Evolutionary conservation across 805 yeast genomes (phyloP).

Genomic region (Sporopachydermia lactativora): DNA sequence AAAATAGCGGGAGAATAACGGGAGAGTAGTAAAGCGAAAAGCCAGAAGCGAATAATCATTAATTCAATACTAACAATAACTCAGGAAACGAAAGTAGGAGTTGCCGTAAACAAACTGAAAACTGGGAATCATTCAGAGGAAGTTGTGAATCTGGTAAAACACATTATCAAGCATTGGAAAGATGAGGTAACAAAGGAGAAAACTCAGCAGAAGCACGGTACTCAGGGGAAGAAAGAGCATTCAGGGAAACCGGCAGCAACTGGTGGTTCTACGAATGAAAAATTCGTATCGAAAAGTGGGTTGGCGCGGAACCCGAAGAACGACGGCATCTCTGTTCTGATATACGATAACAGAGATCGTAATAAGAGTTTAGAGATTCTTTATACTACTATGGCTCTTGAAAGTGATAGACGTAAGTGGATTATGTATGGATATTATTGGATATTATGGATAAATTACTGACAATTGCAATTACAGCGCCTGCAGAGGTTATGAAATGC

Average conservation of each 20-base stretch:
- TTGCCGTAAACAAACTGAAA: constrained; percentile 83
- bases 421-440: not conserved
- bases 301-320: constrained; percentile 61
- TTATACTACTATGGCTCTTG: constrained; percentile 82
- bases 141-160: constrained; percentile 53
- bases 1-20: not conserved
- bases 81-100: constrained; percentile 88
- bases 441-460: constrained; percentile 6
- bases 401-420: constrained; percentile 34
- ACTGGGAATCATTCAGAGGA: constrained; percentile 47
- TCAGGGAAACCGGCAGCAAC: constrained; percentile 11
- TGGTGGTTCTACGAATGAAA: constrained; percentile 14
- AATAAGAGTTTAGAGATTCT: constrained; percentile 74
- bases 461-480: constrained; percentile 20
- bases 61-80: not conserved
- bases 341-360: constrained; percentile 68
- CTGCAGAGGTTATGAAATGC: constrained; percentile 44
- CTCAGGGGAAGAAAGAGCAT: constrained; percentile 6
- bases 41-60: not conserved
- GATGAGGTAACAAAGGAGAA: constrained; percentile 69
- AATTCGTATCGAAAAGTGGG: constrained; percentile 29
- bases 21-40: not conserved
- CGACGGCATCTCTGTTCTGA: constrained; percentile 60
- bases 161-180: constrained; percentile 79
- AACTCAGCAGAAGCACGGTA: constrained; percentile 11